These are phyloP conservation scores for Ocimum tenuiflorum DNA, from an alignment of 257 asterid species.

Conservation along the genomic window DNA sequence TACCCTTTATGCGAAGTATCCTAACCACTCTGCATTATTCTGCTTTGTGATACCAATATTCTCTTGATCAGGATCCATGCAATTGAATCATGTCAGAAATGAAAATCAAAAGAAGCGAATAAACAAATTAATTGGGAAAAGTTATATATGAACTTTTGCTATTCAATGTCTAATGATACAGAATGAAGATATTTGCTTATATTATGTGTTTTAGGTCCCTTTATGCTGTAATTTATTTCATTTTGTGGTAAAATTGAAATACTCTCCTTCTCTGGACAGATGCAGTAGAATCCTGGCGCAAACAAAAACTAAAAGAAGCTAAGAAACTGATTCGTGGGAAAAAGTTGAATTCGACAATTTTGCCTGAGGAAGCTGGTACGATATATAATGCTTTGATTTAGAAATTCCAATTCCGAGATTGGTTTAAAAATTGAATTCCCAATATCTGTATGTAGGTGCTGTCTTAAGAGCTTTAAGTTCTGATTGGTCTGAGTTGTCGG, in stretches of 20 bases:
- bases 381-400: conserved; percentile 3
- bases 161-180: too few relatives aligned
- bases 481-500: conserved; percentile 56
- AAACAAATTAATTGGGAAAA: too few relatives aligned
- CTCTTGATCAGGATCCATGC: too few relatives aligned
- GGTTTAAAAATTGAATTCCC: neutral
- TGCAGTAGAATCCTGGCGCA: conserved; percentile 76
- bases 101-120: too few relatives aligned
- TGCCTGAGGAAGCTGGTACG: conserved; percentile 73
- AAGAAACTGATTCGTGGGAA: conserved; percentile 37
- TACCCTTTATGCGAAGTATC: neutral
- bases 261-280: conserved; percentile 36
- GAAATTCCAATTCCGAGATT: neutral
- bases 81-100: too few relatives aligned
- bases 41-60: too few relatives aligned
- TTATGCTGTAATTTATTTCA: neutral
- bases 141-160: too few relatives aligned
- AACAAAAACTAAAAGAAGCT: conserved; percentile 52
- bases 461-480: conserved; percentile 52
- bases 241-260: conserved; percentile 4
- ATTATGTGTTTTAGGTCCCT: neutral
- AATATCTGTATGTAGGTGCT: conserved; percentile 34
- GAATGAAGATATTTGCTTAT: neutral
- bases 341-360: conserved; percentile 47
- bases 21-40: too few relatives aligned